Conservation (phyloP, 2,329 filamentous ascomycete species). For the Cladosporium sp. region DNA sequence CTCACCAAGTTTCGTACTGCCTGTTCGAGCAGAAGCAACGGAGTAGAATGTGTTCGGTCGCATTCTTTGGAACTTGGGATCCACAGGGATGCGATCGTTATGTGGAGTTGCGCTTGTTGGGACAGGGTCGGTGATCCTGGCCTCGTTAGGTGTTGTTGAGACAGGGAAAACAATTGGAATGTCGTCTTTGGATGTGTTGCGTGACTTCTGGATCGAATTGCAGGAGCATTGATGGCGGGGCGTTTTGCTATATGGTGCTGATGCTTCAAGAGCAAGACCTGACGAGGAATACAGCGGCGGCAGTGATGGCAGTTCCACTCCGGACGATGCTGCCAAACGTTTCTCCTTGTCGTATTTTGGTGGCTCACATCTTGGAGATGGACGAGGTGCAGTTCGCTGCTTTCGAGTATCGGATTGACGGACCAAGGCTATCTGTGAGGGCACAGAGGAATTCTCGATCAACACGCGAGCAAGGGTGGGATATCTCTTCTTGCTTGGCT, state of each 20-base stretch:
- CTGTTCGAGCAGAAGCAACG: conserved; percentile 33
- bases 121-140: no score
- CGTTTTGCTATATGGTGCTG: not conserved
- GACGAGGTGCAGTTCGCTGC: conserved; percentile 1
- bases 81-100: not conserved
- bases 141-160: not conserved
- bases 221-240: not conserved
- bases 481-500: conserved; percentile 16
- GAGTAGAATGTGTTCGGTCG: conserved; percentile 40
- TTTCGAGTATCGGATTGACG: conserved; percentile 17
- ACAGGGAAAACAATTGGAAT: not conserved
- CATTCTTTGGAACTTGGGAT: conserved; percentile 14
- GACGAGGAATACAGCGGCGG: conserved; percentile 2
- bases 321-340: not conserved
- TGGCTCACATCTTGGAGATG: not conserved
- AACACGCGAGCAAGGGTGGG: conserved; percentile 27
- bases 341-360: not conserved
- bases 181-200: not conserved
- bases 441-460: conserved; percentile 27
- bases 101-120: not conserved
- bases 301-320: not conserved
- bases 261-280: not conserved
- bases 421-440: conserved; percentile 26
- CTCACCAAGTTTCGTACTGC: conserved; percentile 46
- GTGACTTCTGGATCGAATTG: not conserved